A percentile compares a stretch with the other conserved stretches of the same genome.
These are phyloP conservation scores for Fomitopsis palustris DNA, from an alignment of 1,284 basidiomycete species.

Conservation along the genomic window DNA sequence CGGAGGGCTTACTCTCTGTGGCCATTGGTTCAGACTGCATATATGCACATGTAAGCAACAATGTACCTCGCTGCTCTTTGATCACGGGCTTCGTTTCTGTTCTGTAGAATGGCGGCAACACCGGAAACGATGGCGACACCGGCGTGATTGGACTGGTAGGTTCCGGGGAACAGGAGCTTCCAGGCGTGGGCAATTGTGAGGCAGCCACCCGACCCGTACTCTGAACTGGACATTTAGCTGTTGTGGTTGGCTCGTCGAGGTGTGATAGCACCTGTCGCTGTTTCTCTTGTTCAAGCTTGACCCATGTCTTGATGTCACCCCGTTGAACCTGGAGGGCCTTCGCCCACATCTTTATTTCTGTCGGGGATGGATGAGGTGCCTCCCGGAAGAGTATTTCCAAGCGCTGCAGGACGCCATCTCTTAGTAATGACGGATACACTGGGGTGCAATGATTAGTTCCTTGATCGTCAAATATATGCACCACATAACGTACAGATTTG, in stretches of 20 bases:
- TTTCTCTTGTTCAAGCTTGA: neutral
- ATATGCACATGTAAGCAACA: neutral
- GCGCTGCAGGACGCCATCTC: neutral
- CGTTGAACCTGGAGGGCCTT: neutral
- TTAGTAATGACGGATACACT: conserved; percentile 8
- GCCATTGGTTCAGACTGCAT: neutral
- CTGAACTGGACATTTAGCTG: neutral
- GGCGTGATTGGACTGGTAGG: neutral
- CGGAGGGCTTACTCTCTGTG: neutral
- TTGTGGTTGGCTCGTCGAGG: neutral
- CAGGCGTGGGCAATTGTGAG: conserved; percentile 9
- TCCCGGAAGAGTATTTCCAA: conserved; percentile 2
- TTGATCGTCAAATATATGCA: neutral
- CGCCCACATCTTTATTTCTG: conserved; percentile 4
- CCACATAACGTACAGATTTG: neutral
- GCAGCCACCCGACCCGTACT: neutral
- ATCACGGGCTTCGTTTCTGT: neutral
- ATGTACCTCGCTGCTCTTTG: neutral
- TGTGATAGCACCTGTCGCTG: neutral
- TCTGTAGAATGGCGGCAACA: neutral
- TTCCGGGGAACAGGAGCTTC: conserved; percentile 9
- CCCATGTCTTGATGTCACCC: conserved; percentile 4
- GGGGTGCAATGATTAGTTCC: neutral
- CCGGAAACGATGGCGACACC: neutral
- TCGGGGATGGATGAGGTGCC: neutral